Evolutionary conservation across 2,329 filamentous ascomycete species (phyloP), one percentile per base, ranked within the genome.

Genomic region (Scytalidium lignicola): DNA sequence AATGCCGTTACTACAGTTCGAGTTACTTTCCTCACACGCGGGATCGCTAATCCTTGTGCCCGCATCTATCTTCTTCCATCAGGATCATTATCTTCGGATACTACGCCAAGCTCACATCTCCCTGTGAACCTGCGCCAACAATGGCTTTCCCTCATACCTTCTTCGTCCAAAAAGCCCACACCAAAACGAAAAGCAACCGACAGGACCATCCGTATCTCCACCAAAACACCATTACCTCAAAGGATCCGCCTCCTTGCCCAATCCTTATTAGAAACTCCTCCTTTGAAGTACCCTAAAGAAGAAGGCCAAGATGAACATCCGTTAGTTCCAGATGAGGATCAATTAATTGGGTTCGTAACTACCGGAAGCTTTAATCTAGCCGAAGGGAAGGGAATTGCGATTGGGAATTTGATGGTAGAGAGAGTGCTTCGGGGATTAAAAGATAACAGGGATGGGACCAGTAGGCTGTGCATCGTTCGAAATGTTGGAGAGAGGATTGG

Each of bases 331-430:
- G 74, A 75, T 9, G 82, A 83, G 53, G 74, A 79, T 19, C 88
- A 96, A 64, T 74, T 97, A 12, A 80, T 97, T 45, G 93, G 93
- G 0, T 99, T 95, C 64, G 84, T 96, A 20, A 96, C 90, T 2
- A 86, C 86, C 1, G 93, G 92, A 0, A 85, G 88, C 45, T 96
- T 86, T 65, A 90, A 86, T 60, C 76, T 97, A 2, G 79, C 81
- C 2, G 81, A 86, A 55, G 93, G 92, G 0, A 79, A 77, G 56
- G 88, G 86, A 1, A 83, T 82, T 15, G 92, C 84, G 0, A 75
- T 97, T 51, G 93, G 87, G 0, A 85, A 79, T 44, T 63, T 97
- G 21, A 72, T 81, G 13, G 71, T 85, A 1, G 72, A 73, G 4
- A 85, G 75, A 64, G 75, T 87, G 1, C 51, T 78, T 3, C 68